Evolutionary conservation across 768 basidiomycete genomes (phyloP), one percentile per base, ranked within the genome.

Genomic region (Mycena venus): DNA sequence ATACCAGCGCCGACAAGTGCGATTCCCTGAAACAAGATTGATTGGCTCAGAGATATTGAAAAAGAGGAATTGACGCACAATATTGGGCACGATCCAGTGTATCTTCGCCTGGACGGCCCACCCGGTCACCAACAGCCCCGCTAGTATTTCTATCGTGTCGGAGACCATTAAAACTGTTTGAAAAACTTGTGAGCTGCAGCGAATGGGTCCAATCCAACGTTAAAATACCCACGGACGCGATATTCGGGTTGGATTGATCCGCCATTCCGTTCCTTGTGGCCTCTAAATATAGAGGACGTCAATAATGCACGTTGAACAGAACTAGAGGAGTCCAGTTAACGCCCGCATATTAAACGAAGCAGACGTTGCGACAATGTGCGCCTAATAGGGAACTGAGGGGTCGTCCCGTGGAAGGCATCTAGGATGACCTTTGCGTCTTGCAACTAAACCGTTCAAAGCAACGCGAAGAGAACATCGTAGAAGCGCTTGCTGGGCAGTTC

Each of bases 61-160:
- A 32, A 0, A 59, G 19, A 0, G 8, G 27, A 58, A 67, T 34
- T 5, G 3, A 78, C 90, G 71, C 74, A 92, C 93, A 31, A 95
- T 86, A 75, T 94, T 92, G 2, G 90, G 88, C 0, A 85, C 91
- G 59, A 95, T 90, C 95, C 95, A 96, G 71, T 90, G 90, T 0
- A 91, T 79, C 15, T 84, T 79, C 0, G 84, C 76, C 75, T 93
- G 83, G 5, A 92, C 91, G 0, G 90, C 84, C 94, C 95, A 96
- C 1, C 95, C 95, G 8, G 90, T 80, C 8, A 96, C 84, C 25
- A 96, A 82, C 14, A 95, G 82, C 0, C 94, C 95, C 15, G 90
- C 80, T 0, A 95, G 94, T 12, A 95, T 84, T 3, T 91, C 15
- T 23, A 93, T 74, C 0, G 90, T 88, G 0, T 89, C 92, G 4